Base-by-base conservation (phyloP, 108 stramenopile genomes). In the Nitzschia sp. region DNA sequence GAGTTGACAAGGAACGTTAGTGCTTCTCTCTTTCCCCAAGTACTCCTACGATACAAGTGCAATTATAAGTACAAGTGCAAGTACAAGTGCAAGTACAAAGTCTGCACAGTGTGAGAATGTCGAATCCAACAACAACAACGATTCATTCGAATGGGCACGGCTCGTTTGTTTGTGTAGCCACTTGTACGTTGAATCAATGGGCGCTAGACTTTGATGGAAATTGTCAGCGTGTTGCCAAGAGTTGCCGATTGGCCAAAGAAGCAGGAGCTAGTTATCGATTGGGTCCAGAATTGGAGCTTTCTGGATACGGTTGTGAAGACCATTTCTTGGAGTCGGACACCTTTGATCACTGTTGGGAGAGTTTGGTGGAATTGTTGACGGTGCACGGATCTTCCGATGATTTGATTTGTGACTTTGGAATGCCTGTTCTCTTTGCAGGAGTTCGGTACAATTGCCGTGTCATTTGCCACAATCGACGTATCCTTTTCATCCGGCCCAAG, bases 141-240 rank as follows among this genome's bases (percentile, higher is more conserved):
- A 34, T 34, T 34, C 29, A 34, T 5, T 34, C 29, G 29, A 62
- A 46, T 14, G 54, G 66, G 8, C 40, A 20, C 41, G 63, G 44
- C 8, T 64, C 69, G n/a, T 59, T 87, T 57, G 68, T 95, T 11
- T 95, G 91, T 8, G 85, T 99, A 19, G 95, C 98, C 41, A 94
- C 98, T 14, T 98, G 97, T 83, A 96, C 96, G 42, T 81, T 99
- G 44, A 97, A 99, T 75, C 97, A 99, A 80, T 98, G 97, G 97
- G 93, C 97, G 14, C 80, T 99, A 39, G 97, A 97, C 75, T 99
- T 99, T 83, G 89, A 92, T 56, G 96, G 96, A 19, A 99, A 99
- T 68, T 48, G 91, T 12, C 70, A 88, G 42, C 86, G 89, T 41
- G 91, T 94, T 22, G 57, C 83, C 14, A 43, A 77, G 41, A 93